Evolutionary conservation across 495 filamentous ascomycete species (phyloP).

Genomic region (Cairneyella variabilis): DNA sequence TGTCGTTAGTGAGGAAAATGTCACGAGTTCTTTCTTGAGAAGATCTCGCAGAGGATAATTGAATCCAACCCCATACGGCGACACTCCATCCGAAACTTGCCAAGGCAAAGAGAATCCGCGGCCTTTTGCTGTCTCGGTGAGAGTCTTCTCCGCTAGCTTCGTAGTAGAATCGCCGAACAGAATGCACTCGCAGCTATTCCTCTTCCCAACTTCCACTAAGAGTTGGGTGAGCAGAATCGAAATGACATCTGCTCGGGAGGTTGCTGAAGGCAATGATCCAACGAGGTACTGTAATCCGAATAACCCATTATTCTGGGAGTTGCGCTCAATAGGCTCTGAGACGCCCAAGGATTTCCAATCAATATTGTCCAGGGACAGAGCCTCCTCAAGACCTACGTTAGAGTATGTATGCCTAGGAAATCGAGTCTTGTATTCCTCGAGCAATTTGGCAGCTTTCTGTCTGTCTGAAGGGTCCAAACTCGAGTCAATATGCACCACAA

Average conservation of each 20-base stretch:
- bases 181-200: constrained; percentile 58
- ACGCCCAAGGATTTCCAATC: constrained; percentile 35
- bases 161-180: constrained; percentile 86
- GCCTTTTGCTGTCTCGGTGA: constrained; percentile 86
- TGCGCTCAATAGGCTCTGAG: constrained; percentile 29
- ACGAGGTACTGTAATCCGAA: constrained; percentile 53
- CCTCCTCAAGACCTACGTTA: constrained; percentile 51
- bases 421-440: constrained; percentile 31
- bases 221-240: constrained; percentile 65
- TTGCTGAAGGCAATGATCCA: constrained; percentile 58
- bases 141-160: constrained; percentile 77
- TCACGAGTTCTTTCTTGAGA: constrained; percentile 70
- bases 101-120: constrained; percentile 78
- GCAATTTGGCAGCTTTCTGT: constrained; percentile 9
- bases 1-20: constrained; percentile 50
- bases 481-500: constrained; percentile 47
- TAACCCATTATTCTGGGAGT: constrained; percentile 29
- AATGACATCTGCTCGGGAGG: constrained; percentile 71
- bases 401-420: constrained; percentile 61
- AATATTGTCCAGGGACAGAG: constrained; percentile 39
- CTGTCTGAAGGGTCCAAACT: constrained; percentile 21
- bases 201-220: constrained; percentile 59
- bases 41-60: constrained; percentile 78
- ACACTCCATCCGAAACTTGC: constrained; percentile 71
- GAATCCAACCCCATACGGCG: constrained; percentile 53